Conservation (phyloP, 805 yeast genomes). For the Peterozyma xylosa region DNA sequence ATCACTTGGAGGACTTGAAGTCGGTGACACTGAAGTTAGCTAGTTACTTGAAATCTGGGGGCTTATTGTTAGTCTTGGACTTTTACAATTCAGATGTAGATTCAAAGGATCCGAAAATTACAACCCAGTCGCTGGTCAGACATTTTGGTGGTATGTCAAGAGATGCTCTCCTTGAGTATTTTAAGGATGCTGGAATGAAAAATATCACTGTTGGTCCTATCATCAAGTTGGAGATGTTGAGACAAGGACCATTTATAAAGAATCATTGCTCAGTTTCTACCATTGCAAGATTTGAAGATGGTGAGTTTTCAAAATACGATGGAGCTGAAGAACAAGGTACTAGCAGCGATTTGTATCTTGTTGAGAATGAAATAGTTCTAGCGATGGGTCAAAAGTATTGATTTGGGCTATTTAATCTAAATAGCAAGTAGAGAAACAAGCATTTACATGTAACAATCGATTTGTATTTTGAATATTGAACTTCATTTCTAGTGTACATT, state of each 20-base stretch:
- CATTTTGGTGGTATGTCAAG: background rate
- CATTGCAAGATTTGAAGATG: background rate
- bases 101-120: background rate
- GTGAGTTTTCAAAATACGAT: background rate
- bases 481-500: too few relatives aligned
- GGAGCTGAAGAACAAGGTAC: background rate
- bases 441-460: background rate
- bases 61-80: conserved; percentile 28
- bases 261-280: background rate
- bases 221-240: background rate
- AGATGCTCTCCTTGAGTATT: background rate
- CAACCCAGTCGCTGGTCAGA: background rate
- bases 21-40: conserved; percentile 23
- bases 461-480: too few relatives aligned
- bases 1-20: conserved; percentile 27
- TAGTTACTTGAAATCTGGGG: conserved; percentile 25
- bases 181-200: background rate
- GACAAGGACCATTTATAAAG: background rate
- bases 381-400: background rate
- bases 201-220: background rate
- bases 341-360: background rate
- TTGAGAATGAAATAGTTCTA: background rate
- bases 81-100: conserved; percentile 25
- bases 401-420: background rate
- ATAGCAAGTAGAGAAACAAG: background rate